Conservation (phyloP, 2,329 filamentous ascomycete genomes). For the Penicillium sumatraense region DNA sequence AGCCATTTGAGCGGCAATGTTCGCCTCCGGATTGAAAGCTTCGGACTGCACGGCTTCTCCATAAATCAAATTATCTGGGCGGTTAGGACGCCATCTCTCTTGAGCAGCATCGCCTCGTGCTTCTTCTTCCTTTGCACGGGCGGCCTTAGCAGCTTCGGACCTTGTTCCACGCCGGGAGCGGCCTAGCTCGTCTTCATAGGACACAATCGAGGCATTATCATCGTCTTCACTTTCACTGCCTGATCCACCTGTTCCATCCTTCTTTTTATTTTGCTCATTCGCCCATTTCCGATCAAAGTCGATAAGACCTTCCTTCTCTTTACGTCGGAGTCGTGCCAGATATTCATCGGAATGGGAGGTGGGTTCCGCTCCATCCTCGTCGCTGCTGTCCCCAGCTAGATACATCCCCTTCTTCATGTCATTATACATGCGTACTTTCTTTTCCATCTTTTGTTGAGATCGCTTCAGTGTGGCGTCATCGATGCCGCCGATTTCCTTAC, state of each 20-base stretch:
- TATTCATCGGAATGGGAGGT: slow-evolving; percentile 40
- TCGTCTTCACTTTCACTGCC: slow-evolving; percentile 43
- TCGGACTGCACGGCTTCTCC: slow-evolving; percentile 82
- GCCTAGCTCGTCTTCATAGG: slow-evolving; percentile 91
- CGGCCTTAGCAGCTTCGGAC: slow-evolving; percentile 67
- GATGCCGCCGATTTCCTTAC: slow-evolving; percentile 63
- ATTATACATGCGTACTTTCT: slow-evolving; percentile 86
- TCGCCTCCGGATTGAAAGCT: slow-evolving; percentile 79
- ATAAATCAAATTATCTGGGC: slow-evolving; percentile 74
- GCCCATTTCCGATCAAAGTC: slow-evolving; percentile 98
- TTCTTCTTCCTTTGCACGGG: slow-evolving; percentile 53
- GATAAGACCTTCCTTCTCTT: slow-evolving; percentile 64
- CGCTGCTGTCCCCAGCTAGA: slow-evolving; percentile 52
- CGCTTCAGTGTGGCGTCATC: slow-evolving; percentile 64
- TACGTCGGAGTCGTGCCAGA: slow-evolving; percentile 64
- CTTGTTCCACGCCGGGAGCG: slow-evolving; percentile 75
- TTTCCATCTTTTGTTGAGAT: slow-evolving; percentile 80
- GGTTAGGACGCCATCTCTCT: slow-evolving; percentile 50
- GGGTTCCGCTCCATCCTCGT: slow-evolving; percentile 35
- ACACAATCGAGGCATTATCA: slow-evolving; percentile 68
- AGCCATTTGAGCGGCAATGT: slow-evolving; percentile 70
- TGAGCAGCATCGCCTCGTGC: slow-evolving; percentile 17
- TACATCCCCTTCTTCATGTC: slow-evolving; percentile 91
- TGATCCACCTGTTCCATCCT: slow-evolving; percentile 41
- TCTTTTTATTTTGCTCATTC: slow-evolving; percentile 59